Percentiles rank a stretch among this genome's conserved stretches.
These are phyloP conservation scores for Paramyrothecium roridum DNA, from an alignment of 2,329 filamentous ascomycete genomes.

Conservation along the genomic window DNA sequence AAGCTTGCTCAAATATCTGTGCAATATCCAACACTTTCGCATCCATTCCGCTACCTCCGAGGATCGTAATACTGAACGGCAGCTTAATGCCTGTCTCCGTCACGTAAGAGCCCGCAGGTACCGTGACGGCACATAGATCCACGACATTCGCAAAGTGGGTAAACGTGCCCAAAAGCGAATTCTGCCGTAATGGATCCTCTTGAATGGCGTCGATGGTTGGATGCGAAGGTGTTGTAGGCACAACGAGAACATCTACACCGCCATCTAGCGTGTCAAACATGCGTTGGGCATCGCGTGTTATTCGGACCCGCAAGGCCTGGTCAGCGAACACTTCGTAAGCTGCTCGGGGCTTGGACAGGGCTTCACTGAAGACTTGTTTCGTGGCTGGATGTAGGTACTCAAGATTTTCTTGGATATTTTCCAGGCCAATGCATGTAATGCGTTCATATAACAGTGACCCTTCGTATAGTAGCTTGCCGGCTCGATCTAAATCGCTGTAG, in stretches of 20 bases:
- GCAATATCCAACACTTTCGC: slow-evolving; percentile 31
- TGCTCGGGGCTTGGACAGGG: not conserved
- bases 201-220: not conserved
- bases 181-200: not conserved
- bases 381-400: not conserved
- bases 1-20: slow-evolving; percentile 14
- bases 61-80: not conserved
- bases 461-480: not conserved
- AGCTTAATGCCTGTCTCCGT: not conserved
- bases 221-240: not conserved
- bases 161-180: not conserved
- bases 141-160: not conserved
- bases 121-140: not conserved
- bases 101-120: not conserved
- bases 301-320: not conserved
- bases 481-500: not conserved
- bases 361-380: not conserved
- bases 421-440: not conserved
- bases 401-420: not conserved
- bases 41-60: slow-evolving; percentile 33
- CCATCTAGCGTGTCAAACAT: not conserved
- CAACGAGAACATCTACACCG: not conserved
- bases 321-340: not conserved
- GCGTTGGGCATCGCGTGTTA: not conserved
- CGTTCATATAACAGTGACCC: not conserved